Percentiles rank a stretch among this genome's conserved stretches.
Conservation (phyloP, 108 stramenopile species). For the Conticribra weissflogii region DNA sequence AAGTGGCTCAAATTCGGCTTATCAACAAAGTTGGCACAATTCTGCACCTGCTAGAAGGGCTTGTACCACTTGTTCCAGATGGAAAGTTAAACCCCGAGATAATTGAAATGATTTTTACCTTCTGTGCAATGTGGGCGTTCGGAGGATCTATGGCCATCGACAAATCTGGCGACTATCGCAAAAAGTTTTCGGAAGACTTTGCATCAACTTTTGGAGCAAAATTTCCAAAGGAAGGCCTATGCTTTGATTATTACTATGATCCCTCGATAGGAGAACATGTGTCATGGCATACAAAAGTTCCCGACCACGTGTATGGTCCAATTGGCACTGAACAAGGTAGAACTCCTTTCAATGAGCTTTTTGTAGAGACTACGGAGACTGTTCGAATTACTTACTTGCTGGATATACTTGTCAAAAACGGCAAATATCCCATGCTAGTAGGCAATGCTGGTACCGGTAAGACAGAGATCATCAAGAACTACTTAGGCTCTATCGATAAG, state of each 20-base stretch:
- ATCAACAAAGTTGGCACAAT: slow-evolving; percentile 85
- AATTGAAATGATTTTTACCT: slow-evolving; percentile 75
- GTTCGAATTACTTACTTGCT: slow-evolving; percentile 82
- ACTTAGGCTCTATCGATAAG: slow-evolving; percentile 74
- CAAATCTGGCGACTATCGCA: slow-evolving; percentile 81
- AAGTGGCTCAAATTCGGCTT: slow-evolving; percentile 76
- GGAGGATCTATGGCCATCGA: slow-evolving; percentile 90
- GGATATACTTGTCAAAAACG: slow-evolving; percentile 72
- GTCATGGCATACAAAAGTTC: slow-evolving; percentile 70
- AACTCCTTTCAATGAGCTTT: slow-evolving; percentile 81
- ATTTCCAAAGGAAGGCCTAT: slow-evolving; percentile 71
- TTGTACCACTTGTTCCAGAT: slow-evolving; percentile 62
- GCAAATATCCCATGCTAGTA: slow-evolving; percentile 85
- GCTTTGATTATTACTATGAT: slow-evolving; percentile 89
- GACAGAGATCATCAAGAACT: slow-evolving; percentile 84
- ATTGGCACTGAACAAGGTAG: slow-evolving; percentile 81
- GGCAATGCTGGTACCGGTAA: slow-evolving; percentile 93
- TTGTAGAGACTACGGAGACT: slow-evolving; percentile 84
- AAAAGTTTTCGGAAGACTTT: slow-evolving; percentile 78
- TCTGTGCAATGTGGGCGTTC: slow-evolving; percentile 91
- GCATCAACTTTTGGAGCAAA: slow-evolving; percentile 61
- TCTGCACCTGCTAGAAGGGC: slow-evolving; percentile 76
- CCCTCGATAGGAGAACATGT: slow-evolving; percentile 44
- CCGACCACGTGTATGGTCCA: slow-evolving; percentile 64
- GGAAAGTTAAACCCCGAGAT: slow-evolving; percentile 64